Evolutionary conservation across 148 eudicot species (phyloP), one percentile per base, ranked within the genome.

Genomic region (Silene uniflora): DNA sequence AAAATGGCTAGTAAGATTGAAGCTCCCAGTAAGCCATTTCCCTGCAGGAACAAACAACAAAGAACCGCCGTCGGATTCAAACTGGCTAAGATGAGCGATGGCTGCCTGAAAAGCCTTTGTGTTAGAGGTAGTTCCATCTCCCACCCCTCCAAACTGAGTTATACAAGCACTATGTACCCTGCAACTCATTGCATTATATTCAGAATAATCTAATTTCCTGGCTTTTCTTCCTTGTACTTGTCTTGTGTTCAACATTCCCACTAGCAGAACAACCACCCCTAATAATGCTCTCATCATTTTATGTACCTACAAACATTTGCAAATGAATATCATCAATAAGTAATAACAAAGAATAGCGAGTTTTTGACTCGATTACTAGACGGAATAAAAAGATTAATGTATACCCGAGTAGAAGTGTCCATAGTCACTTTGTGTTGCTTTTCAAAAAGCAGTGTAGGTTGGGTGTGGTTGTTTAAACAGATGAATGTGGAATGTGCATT

Each of bases 21-120:
- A 94, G 78, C 97, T 94, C 11, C 96, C 93, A 21, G 98, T 94
- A 52, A 94, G 74, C 98, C 98, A 94, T 74, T 73, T 91, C 68
- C 98, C 98, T 5, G 98, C 73, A 16, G 98, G 98, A 9, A 94
- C 93, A 79, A 80, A 84, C 69, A 94, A 88, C 79, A 86, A 77
- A 3, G 92, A 84, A 32, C 98, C 98, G 27, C 97, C 96, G 10
- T 89, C 83, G 1, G 81, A 75, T 78, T 72, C 85, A 69, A 69
- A 91, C 80, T 87, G 89, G 65, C 90, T 81, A 5, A 94, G 91
- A 77, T 89, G 76, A 47, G 86, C 76, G 47, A 94, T 77, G 63
- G 97, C 98, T 7, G 85, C 72, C 80, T 75, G 84, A 76, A 94
- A 94, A 3, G 96, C 98, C 71, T 80, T 79, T 4, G 98, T 94